Conservation (phyloP, 768 basidiomycete genomes). For the Postia placenta region DNA sequence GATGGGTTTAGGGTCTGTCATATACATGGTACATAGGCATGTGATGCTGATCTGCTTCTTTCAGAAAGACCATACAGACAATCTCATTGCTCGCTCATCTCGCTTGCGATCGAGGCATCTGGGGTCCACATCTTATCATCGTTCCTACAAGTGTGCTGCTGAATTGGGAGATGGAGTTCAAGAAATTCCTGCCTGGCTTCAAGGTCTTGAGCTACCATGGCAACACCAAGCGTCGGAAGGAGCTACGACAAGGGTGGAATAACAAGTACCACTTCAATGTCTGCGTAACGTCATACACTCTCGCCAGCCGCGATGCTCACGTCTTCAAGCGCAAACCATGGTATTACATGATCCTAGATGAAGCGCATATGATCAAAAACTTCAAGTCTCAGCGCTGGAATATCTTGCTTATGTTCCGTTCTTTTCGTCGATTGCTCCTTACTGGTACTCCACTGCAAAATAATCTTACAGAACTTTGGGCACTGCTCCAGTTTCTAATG, state of each 20-base stretch:
- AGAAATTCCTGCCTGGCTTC: constrained; percentile 90
- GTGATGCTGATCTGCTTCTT: constrained; percentile 4
- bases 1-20: constrained; percentile 84
- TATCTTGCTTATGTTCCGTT: constrained; percentile 81
- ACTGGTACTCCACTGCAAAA: constrained; percentile 98
- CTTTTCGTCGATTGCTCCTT: constrained; percentile 78
- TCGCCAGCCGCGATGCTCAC: constrained; percentile 86
- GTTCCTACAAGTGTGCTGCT: constrained; percentile 90
- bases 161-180: constrained; percentile 98
- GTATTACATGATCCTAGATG: constrained; percentile 96
- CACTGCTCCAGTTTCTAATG: constrained; percentile 90
- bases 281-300: constrained; percentile 90
- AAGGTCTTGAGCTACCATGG: constrained; percentile 88
- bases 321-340: constrained; percentile 90
- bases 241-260: constrained; percentile 86
- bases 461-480: constrained; percentile 94
- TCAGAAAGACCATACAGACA: constrained; percentile 93
- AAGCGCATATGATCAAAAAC: constrained; percentile 98
- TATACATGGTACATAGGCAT: background rate
- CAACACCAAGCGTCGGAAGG: constrained; percentile 80
- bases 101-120: constrained; percentile 83
- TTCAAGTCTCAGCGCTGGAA: constrained; percentile 94
- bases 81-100: constrained; percentile 91
- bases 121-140: constrained; percentile 91
- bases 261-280: constrained; percentile 89